Conservation (phyloP, 805 yeast species). For the Ogataea neopini region DNA sequence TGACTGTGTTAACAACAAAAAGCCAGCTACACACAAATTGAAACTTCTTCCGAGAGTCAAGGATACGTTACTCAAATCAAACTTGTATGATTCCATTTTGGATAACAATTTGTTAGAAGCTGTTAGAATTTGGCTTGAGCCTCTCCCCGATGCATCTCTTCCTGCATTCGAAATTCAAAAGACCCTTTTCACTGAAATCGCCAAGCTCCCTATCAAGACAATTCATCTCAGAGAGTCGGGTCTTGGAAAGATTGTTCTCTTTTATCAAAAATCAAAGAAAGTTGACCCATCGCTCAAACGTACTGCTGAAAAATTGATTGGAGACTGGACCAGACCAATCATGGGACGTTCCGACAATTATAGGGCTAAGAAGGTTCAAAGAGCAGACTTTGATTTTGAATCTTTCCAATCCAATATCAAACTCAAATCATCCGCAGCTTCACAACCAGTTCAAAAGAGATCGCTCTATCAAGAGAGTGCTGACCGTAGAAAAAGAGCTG, state of each 20-base stretch:
- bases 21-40: slow-evolving; percentile 75
- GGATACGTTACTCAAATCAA: slow-evolving; percentile 73
- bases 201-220: slow-evolving; percentile 86
- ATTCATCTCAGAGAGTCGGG: slow-evolving; percentile 95
- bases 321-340: slow-evolving; percentile 98
- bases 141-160: slow-evolving; percentile 94
- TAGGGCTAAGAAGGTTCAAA: slow-evolving; percentile 77
- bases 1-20: slow-evolving; percentile 56
- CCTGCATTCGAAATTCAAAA: slow-evolving; percentile 98
- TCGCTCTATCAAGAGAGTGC: slow-evolving; percentile 87
- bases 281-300: slow-evolving; percentile 87
- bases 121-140: slow-evolving; percentile 95
- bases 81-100: slow-evolving; percentile 85
- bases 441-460: slow-evolving; percentile 40
- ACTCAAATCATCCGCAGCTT: slow-evolving; percentile 32
- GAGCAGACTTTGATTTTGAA: slow-evolving; percentile 66
- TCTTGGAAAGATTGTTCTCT: slow-evolving; percentile 88
- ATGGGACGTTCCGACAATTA: slow-evolving; percentile 94
- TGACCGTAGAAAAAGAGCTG: slow-evolving; percentile 89
- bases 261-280: slow-evolving; percentile 85
- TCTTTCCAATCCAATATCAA: slow-evolving; percentile 46
- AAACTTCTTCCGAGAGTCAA: slow-evolving; percentile 78
- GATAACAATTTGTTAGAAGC: slow-evolving; percentile 94
- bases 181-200: slow-evolving; percentile 73
- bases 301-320: slow-evolving; percentile 85